Base-by-base conservation (phyloP, 163 green algal species). In the Coccomyxa subellipsoidea region DNA sequence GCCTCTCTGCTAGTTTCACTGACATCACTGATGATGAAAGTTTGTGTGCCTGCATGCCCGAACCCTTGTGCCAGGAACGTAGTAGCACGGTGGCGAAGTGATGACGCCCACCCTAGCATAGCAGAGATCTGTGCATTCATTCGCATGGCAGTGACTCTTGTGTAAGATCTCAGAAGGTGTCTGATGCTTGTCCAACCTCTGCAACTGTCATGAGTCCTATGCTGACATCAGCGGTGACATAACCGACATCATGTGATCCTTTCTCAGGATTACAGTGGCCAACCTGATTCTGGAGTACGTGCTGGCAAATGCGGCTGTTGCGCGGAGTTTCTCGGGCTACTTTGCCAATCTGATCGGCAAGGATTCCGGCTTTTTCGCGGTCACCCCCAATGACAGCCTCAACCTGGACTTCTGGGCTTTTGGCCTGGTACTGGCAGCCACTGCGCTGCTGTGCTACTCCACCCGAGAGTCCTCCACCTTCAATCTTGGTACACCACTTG, bases 251-350 rank as follows among this genome's bases (percentile, higher is more conserved):
- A n/a, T n/a, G n/a, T n/a, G n/a, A n/a, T n/a, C n/a, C n/a, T n/a
- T n/a, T n/a, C n/a, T n/a, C 86, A 94, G 90, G 91, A 91, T 92
- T 10, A 87, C 85, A 8, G 92, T 87, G 4, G 92, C 87, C 73
- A 91, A 93, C 84, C 91, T 97, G 78, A 82, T 94, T 2, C 84
- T 96, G 54, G 93, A 96, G 84, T 95, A 93, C 84, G 90, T 90
- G 2, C 86, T 97, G 36, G 93, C 87, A 29, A 87, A 88, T 0
- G 91, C 93, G 0, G 92, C 94, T 0, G 90, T 97, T 27, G 91
- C 92, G 15, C 91, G 94, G 38, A 93, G 90, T 77, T 95, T 95
- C 83, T 93, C 91, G 0, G 90, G 87, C 54, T 97, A 97, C 85
- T 81, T 93, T 10, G 89, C 89, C 6, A 89, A 88, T 27, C 83